These are phyloP conservation scores for Juglanconis sp. DNA, from an alignment of 2,329 filamentous ascomycete species.

Conservation along the genomic window DNA sequence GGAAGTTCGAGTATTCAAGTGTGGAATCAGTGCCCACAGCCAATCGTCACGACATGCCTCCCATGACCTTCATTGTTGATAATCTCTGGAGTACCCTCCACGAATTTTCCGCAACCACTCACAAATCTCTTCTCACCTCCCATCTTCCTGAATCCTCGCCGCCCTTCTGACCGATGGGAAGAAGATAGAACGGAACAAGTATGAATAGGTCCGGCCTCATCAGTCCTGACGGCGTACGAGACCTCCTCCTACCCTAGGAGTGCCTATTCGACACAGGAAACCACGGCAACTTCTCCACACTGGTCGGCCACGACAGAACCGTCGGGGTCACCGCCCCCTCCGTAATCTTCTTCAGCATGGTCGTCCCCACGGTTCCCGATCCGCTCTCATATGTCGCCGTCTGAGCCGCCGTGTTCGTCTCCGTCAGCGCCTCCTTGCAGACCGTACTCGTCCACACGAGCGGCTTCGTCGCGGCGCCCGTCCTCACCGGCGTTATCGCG, in stretches of 20 bases:
- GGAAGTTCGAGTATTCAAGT: too few relatives aligned
- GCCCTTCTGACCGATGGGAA: too few relatives aligned
- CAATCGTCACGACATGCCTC: too few relatives aligned
- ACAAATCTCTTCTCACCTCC: too few relatives aligned
- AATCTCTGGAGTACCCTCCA: too few relatives aligned
- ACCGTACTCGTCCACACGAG: constrained; percentile 27
- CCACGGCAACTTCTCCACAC: not conserved
- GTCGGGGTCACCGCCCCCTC: not conserved
- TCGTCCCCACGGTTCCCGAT: not conserved
- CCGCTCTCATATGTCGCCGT: not conserved
- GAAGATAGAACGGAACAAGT: too few relatives aligned
- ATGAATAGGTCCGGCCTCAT: too few relatives aligned
- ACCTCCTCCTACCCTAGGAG: not conserved
- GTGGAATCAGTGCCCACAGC: too few relatives aligned
- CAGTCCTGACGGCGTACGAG: too few relatives aligned
- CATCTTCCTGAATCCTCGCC: too few relatives aligned
- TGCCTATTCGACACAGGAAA: not conserved
- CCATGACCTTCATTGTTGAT: too few relatives aligned
- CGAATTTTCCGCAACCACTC: too few relatives aligned
- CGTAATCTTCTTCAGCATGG: not conserved
- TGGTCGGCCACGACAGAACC: not conserved
- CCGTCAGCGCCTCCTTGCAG: constrained; percentile 21
- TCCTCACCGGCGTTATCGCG: constrained; percentile 6
- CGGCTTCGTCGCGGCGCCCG: constrained; percentile 19
- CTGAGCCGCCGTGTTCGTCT: not conserved